phyloP scores from a whole-genome alignment of 2,329 filamentous ascomycete genomes.

The Microdochium paspali region DNA sequence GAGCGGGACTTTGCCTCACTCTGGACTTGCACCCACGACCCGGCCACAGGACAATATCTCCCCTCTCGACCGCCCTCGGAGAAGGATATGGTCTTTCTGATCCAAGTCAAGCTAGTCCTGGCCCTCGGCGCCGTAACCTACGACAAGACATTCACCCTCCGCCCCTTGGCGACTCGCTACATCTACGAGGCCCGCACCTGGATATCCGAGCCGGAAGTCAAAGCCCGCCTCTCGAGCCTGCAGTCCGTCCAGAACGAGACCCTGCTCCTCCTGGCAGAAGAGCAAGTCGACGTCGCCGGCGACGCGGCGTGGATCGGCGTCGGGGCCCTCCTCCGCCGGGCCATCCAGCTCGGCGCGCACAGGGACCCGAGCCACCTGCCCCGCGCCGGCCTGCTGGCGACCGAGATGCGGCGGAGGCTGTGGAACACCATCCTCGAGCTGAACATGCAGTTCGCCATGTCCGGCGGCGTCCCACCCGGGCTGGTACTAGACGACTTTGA shows the following conservation, averaged over 20 bases:
- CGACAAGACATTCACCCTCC: conserved; percentile 32
- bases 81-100: conserved; percentile 30
- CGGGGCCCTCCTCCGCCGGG: conserved; percentile 40
- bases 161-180: conserved; percentile 35
- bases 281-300: conserved; percentile 33
- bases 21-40: conserved; percentile 25
- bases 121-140: conserved; percentile 39
- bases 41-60: no score
- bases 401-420: conserved; percentile 44
- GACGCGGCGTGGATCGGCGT: conserved; percentile 43
- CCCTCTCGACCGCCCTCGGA: conserved; percentile 16
- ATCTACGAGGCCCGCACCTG: conserved; percentile 43
- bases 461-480: conserved; percentile 40
- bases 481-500: conserved; percentile 38
- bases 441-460: conserved; percentile 38
- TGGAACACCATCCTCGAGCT: conserved; percentile 49
- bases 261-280: conserved; percentile 38
- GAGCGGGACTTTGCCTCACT: conserved; percentile 39
- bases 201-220: conserved; percentile 35
- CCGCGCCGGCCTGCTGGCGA: conserved; percentile 33
- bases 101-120: conserved; percentile 44
- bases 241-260: conserved; percentile 40
- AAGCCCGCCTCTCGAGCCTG: conserved; percentile 34
- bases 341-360: conserved; percentile 49
- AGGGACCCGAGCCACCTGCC: conserved; percentile 42